phyloP scores from a whole-genome alignment of 2,329 filamentous ascomycete species.

The Lasiodiplodia citricola region DNA sequence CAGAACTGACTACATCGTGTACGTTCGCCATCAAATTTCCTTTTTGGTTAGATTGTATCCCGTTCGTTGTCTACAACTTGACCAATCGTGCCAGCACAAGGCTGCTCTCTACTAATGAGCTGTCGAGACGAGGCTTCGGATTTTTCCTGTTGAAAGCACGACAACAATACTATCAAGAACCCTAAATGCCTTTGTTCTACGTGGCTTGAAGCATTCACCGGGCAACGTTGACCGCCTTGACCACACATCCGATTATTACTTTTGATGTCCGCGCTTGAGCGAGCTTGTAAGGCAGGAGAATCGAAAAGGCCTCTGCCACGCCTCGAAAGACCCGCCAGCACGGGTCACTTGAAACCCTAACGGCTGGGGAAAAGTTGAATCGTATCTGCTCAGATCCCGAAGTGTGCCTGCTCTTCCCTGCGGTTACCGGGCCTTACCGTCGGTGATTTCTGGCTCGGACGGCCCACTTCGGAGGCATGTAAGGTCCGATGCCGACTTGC shows the following conservation, averaged over 20 bases:
- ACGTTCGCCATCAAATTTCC: not conserved
- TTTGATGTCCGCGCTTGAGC: not conserved
- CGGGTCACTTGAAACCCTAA: not conserved
- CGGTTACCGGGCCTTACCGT: slow-evolving; percentile 2
- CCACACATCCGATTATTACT: not conserved
- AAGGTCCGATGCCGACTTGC: not conserved
- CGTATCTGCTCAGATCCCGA: not conserved
- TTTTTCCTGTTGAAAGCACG: not conserved
- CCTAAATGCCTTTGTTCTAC: not conserved
- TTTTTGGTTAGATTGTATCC: not conserved
- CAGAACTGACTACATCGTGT: not conserved
- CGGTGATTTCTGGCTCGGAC: not conserved
- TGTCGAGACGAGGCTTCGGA: no score
- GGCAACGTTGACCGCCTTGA: not conserved
- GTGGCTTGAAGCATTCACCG: not conserved
- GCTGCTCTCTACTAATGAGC: no score
- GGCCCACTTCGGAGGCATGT: not conserved
- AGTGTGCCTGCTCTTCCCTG: slow-evolving; percentile 5
- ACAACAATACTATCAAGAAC: not conserved
- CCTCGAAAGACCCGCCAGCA: not conserved
- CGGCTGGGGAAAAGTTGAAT: not conserved
- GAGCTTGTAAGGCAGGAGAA: not conserved
- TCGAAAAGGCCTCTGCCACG: slow-evolving; percentile 4
- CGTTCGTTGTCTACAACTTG: no score
- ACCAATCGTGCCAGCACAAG: no score